Conservation (phyloP, 371 early-diverging fungal genomes). For the Capniomyces stellatus region DNA sequence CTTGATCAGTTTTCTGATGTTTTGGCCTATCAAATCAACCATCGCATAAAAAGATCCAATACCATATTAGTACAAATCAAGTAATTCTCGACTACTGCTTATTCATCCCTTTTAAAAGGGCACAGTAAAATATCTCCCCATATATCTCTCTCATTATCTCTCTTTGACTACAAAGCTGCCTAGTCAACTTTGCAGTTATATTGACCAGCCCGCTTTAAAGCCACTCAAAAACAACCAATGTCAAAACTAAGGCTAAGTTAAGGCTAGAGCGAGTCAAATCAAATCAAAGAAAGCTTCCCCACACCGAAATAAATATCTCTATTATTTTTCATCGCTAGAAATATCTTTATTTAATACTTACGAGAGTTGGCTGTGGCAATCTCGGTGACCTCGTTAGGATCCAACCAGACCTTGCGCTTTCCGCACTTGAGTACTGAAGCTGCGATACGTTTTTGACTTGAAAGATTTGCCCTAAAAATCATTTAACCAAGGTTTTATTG, state of each 20-base stretch:
- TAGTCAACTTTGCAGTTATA: no score
- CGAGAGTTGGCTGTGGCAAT: conserved; percentile 96
- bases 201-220: no score
- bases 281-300: background rate
- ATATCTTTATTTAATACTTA: no score
- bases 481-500: no score
- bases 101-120: no score
- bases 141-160: no score
- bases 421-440: conserved; percentile 97
- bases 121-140: no score
- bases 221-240: no score
- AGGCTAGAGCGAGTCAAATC: background rate
- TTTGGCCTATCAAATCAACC: conserved; percentile 57
- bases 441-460: conserved; percentile 91
- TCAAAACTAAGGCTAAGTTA: no score
- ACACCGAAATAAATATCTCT: background rate
- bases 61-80: no score
- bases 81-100: no score
- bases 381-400: conserved; percentile 93
- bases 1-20: conserved; percentile 93
- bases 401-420: conserved; percentile 98
- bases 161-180: no score
- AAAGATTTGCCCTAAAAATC: conserved; percentile 71
- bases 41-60: conserved; percentile 4
- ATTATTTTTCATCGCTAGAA: background rate